Evolutionary conservation across 2,329 filamentous ascomycete genomes (phyloP).

Genomic region (Biscogniauxia sp.): DNA sequence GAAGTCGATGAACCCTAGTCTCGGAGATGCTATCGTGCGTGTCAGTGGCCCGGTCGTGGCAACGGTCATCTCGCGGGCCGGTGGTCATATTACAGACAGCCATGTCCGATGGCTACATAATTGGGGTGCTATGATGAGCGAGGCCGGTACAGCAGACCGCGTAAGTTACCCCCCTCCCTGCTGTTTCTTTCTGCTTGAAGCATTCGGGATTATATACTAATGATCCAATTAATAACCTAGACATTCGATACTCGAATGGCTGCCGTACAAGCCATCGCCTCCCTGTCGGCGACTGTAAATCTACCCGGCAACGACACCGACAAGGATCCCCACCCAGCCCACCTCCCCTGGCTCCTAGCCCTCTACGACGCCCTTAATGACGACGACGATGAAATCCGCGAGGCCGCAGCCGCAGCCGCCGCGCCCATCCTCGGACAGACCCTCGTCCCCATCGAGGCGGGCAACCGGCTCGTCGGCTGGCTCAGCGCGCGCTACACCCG

Average conservation of each 20-base stretch:
- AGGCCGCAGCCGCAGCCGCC: slow-evolving; percentile 55
- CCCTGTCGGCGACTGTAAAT: slow-evolving; percentile 41
- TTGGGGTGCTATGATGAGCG: slow-evolving; percentile 52
- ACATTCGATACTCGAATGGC: slow-evolving; percentile 65
- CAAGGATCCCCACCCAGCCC: slow-evolving; percentile 24
- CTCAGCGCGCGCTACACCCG: slow-evolving; percentile 37
- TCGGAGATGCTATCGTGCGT: slow-evolving; percentile 50
- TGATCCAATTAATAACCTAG: slow-evolving; percentile 33
- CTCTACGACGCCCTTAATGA: slow-evolving; percentile 80
- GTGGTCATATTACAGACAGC: slow-evolving; percentile 9
- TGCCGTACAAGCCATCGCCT: slow-evolving; percentile 53
- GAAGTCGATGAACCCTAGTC: slow-evolving; percentile 44
- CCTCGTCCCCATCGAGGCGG: slow-evolving; percentile 48
- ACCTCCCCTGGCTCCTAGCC: slow-evolving; percentile 59
- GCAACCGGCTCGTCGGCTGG: slow-evolving; percentile 43
- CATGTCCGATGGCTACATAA: slow-evolving; percentile 25
- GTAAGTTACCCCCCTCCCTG: slow-evolving; percentile 35
- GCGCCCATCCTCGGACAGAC: slow-evolving; percentile 42
- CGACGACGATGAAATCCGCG: slow-evolving; percentile 86
- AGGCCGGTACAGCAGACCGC: slow-evolving; percentile 47
- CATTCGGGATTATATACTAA: slow-evolving; percentile 1
- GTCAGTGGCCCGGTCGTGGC: slow-evolving; percentile 46
- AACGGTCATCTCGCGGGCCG: slow-evolving; percentile 24
- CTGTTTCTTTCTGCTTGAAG: not conserved
- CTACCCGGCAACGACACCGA: slow-evolving; percentile 23